phyloP scores from a whole-genome alignment of 768 basidiomycete species.

The Zangia roseola region DNA sequence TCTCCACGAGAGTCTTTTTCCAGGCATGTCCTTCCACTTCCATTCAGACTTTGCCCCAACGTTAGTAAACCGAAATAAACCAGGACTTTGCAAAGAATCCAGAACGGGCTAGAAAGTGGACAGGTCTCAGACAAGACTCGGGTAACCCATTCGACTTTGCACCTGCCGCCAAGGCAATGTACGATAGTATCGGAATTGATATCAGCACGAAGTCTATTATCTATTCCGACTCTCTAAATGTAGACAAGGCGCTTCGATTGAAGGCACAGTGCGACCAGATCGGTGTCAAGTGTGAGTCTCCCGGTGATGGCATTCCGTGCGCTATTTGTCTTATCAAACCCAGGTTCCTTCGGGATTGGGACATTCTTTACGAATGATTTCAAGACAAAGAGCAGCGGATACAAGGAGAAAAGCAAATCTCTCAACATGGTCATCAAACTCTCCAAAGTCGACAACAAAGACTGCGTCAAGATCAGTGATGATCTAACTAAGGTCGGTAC shows the following conservation, averaged over 20 bases:
- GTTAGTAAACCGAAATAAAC: not conserved
- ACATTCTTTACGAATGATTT: constrained; percentile 94
- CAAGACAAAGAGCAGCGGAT: constrained; percentile 38
- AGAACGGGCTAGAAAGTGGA: constrained; percentile 69
- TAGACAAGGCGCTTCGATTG: constrained; percentile 68
- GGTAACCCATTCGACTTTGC: constrained; percentile 88
- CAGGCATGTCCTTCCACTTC: constrained; percentile 42
- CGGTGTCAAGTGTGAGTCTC: constrained; percentile 58
- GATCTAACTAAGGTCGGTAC: constrained; percentile 72
- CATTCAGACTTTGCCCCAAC: not conserved
- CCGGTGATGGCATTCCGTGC: too few species aligned
- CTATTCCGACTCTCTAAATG: constrained; percentile 79
- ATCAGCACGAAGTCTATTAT: constrained; percentile 65
- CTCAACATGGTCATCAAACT: constrained; percentile 97
- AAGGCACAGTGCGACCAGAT: constrained; percentile 71
- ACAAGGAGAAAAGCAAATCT: constrained; percentile 67
- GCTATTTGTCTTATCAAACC: not conserved
- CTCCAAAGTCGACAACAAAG: constrained; percentile 63
- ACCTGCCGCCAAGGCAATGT: constrained; percentile 67
- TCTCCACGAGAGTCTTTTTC: constrained; percentile 86
- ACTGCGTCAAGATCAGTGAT: constrained; percentile 93
- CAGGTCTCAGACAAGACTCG: constrained; percentile 87
- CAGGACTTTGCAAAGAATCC: constrained; percentile 61
- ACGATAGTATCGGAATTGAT: constrained; percentile 68
- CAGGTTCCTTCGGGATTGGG: constrained; percentile 91